Conservation (phyloP, 2,329 filamentous ascomycete genomes). For the Colletotrichum musae region DNA sequence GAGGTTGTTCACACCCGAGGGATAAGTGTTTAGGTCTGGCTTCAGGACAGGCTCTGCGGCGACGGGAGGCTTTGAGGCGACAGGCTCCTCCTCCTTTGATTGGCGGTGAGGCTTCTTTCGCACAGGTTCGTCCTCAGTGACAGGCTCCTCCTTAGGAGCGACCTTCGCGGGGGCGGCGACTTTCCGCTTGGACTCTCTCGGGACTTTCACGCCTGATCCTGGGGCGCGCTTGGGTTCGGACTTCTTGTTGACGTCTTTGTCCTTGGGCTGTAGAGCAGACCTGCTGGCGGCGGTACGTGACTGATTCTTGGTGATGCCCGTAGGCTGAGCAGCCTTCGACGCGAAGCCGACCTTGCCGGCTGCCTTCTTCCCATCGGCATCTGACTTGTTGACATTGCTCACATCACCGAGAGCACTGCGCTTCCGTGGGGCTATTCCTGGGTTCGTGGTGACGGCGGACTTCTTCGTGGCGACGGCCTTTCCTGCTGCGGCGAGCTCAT, state of each 20-base stretch:
- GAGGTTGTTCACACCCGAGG: conserved; percentile 71
- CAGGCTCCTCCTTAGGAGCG: conserved; percentile 72
- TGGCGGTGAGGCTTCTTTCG: conserved; percentile 76
- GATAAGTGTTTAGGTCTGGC: conserved; percentile 31
- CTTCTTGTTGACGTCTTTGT: conserved; percentile 80
- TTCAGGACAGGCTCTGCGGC: conserved; percentile 43
- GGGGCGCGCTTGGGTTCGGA: conserved; percentile 79
- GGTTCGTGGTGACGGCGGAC: conserved; percentile 64
- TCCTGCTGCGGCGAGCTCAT: conserved; percentile 72
- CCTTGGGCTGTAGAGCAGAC: conserved; percentile 75
- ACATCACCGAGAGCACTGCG: conserved; percentile 92
- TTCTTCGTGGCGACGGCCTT: conserved; percentile 82
- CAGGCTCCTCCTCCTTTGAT: conserved; percentile 77
- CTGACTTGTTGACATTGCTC: conserved; percentile 91
- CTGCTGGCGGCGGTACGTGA: conserved; percentile 72
- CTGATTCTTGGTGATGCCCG: conserved; percentile 81
- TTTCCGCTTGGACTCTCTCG: conserved; percentile 76
- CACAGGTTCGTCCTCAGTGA: conserved; percentile 76
- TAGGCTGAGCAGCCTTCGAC: conserved; percentile 85
- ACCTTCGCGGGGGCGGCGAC: conserved; percentile 62
- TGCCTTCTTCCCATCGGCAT: conserved; percentile 83
- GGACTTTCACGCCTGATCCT: conserved; percentile 76
- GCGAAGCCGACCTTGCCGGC: conserved; percentile 77
- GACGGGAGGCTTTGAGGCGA: conserved; percentile 32
- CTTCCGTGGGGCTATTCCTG: conserved; percentile 72